Percentiles rank a stretch among this genome's conserved stretches.
phyloP scores from a whole-genome alignment of 1,284 basidiomycete species.

The Austroboletus sp. region DNA sequence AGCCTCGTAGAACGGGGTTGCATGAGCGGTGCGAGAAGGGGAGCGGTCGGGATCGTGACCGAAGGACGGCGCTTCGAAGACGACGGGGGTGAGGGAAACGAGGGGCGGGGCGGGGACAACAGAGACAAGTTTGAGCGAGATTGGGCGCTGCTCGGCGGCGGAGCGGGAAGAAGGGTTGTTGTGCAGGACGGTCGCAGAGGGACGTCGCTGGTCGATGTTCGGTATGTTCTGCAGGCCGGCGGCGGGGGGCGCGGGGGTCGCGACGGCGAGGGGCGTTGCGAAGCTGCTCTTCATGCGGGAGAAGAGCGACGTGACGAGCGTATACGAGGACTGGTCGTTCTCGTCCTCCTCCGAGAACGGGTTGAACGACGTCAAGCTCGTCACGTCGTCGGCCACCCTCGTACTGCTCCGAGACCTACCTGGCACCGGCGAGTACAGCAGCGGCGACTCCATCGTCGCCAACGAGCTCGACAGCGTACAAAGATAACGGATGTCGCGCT shows the following conservation, averaged over 20 bases:
- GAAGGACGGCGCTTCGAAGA: constrained; percentile 66
- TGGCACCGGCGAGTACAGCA: constrained; percentile 37
- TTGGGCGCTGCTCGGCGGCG: constrained; percentile 47
- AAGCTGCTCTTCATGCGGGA: constrained; percentile 73
- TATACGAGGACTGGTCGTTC: constrained; percentile 74
- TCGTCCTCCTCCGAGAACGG: constrained; percentile 83
- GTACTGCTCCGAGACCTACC: constrained; percentile 58
- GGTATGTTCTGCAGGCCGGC: constrained; percentile 24
- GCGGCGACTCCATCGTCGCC: constrained; percentile 28
- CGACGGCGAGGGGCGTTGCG: constrained; percentile 53
- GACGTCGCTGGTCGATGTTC: constrained; percentile 49
- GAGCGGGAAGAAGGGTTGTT: constrained; percentile 43
- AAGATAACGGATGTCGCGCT: constrained; percentile 3
- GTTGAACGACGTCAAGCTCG: constrained; percentile 72
- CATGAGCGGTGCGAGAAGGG: constrained; percentile 46
- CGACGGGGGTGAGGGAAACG: constrained; percentile 74
- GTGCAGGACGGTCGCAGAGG: constrained; percentile 42
- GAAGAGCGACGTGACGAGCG: constrained; percentile 68
- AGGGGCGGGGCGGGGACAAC: constrained; percentile 67
- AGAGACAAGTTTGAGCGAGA: constrained; percentile 47
- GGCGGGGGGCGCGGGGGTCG: constrained; percentile 32
- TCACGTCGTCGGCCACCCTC: constrained; percentile 58
- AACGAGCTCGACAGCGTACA: background rate
- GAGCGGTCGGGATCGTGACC: constrained; percentile 56
- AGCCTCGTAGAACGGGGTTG: constrained; percentile 47